Base-by-base conservation (phyloP, 2,329 filamentous ascomycete species). In the Paracorniculantispora psalliotae region DNA sequence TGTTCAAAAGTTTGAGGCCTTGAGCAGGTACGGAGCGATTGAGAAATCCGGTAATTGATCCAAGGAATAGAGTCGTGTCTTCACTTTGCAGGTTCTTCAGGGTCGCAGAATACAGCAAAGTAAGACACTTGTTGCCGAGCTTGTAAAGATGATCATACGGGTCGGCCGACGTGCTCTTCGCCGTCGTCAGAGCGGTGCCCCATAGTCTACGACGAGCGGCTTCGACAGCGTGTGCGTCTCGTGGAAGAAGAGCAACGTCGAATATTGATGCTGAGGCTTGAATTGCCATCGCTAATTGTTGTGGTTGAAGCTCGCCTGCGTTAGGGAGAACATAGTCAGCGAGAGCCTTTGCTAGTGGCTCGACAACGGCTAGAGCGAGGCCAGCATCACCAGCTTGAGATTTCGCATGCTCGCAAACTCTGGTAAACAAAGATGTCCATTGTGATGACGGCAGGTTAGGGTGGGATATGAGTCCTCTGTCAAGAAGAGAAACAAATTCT, bases 61-160 rank as follows among this genome's bases (percentile, higher is more conserved):
- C 74, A 19, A 91, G 69, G 43, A 89, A 81, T 1, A 73, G 67
- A 2, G 72, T 69, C 4, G 79, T 66, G 4, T 71, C 67, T 1
- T 69, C 66, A 8, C 73, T 69, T 3, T 72, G 65, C n/a, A 79
- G 71, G 2, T 73, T 69, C 0, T 71, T 62, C 10, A 75, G 66
- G 9, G 79, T 68, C 0, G 73, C 67, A 2, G 71, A 66, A 67
- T 91, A 96, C 1, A 81, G 73, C 3, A 72, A 72, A 10, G 73
- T 71, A 46, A 93, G 73, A 0, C 82, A 73, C 15, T 75, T 70
- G 57, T 77, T 79, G 47, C 84, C 73, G 15, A 88, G 78, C 46
- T 79, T 79, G 67, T 92, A 89, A 1, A 96, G 72, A 56, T 83
- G 77, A 56, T 86, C 81, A 63, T 87, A 90, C 0, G 87, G 84